Evolutionary conservation across 371 early-diverging fungal genomes (phyloP), one percentile per base, ranked within the genome.

Genomic region (Fennellomyces sp.): DNA sequence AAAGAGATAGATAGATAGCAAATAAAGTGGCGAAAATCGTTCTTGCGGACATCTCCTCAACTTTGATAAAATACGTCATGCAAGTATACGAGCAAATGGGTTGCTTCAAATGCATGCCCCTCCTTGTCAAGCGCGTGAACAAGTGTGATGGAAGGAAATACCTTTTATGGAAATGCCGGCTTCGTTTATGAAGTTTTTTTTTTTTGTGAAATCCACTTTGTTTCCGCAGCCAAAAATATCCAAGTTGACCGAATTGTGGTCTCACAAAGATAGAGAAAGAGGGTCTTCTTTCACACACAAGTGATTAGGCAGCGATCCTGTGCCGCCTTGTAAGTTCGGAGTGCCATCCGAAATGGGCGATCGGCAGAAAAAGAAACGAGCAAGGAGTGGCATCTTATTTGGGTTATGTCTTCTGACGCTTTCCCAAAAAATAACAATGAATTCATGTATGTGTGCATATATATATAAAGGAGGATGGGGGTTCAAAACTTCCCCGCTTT

Each of bases 391-490:
- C 17, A 17, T 45, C 17, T 45, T 5, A 45, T 41, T 13, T 15
- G 27, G 30, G 52, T 12, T 11, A 33, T n/a, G 5, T 41, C 41
- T 21, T 19, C 21, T 41, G 41, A 19, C 19, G 41, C 41, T 19
- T 41, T 21, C n/a, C n/a, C 12, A n/a, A 31, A 30, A 29, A 30
- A 58, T 36, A 39, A 59, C 60, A 59, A 59, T 59, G 60, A 51
- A 51, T 51, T n/a, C 19, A n/a, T 33, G 35, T 33, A 8, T 33
- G 35, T 33, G 35, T 33, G 35, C 13, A 8, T 33, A 23, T 29
- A 39, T 38, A 29, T 35, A 52, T 52, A 51, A 51, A 58, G 12
- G 41, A 49, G n/a, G 29, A 15, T 8, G 15, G 17, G 29, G 29
- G 10, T 36, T 26, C 15, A 33, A 19, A 1, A 5, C 10, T 41